Evolutionary conservation across 352 stramenopile genomes (phyloP).

Genomic region (Aphanomyces euteiches): DNA sequence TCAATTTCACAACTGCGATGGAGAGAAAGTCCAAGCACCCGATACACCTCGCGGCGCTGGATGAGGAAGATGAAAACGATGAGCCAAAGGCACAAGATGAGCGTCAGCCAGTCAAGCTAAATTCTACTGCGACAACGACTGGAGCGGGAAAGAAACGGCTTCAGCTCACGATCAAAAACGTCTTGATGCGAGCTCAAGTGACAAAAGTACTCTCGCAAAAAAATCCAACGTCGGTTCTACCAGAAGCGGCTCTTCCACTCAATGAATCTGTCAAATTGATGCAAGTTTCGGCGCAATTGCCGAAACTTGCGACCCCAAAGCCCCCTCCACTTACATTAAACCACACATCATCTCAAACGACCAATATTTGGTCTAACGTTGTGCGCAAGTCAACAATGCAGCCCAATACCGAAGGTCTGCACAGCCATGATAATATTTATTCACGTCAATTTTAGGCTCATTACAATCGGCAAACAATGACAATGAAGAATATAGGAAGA

Average conservation of each 20-base stretch:
- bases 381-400: slow-evolving; percentile 7
- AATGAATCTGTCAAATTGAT: too few relatives aligned
- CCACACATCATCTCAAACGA: background rate
- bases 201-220: background rate
- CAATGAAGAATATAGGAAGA: background rate
- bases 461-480: background rate
- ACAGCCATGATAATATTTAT: too few relatives aligned
- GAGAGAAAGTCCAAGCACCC: slow-evolving; percentile 1
- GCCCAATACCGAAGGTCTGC: too few relatives aligned
- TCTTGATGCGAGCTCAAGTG: slow-evolving; percentile 2
- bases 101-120: background rate
- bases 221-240: background rate
- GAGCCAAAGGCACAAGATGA: background rate
- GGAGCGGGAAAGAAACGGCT: slow-evolving; percentile 14
- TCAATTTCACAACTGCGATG: background rate
- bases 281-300: background rate
- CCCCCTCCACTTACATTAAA: slow-evolving; percentile 7
- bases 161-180: slow-evolving; percentile 22
- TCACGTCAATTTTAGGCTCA: too few relatives aligned
- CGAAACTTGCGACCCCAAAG: background rate
- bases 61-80: slow-evolving; percentile 2
- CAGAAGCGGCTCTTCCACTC: background rate
- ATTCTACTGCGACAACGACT: background rate
- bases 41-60: background rate
- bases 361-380: slow-evolving; percentile 20